These are phyloP conservation scores for Schoenoplectus triqueter DNA, from an alignment of 202 grass and related monocot species.

Conservation along the genomic window DNA sequence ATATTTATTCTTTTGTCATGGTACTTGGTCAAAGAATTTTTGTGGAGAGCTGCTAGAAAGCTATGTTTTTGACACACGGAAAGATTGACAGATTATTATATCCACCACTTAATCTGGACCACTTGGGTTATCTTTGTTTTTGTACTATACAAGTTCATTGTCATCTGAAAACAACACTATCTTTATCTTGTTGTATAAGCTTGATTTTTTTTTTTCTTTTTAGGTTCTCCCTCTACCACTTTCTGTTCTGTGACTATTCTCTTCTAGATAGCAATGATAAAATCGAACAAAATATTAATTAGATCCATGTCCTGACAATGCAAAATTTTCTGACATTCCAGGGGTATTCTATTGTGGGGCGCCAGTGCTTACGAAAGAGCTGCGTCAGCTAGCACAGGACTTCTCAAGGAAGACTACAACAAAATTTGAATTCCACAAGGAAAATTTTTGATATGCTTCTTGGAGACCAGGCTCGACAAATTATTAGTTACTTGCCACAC, in stretches of 20 bases:
- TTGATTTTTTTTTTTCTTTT: neutral
- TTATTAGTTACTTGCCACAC: conserved; percentile 23
- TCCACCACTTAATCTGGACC: neutral
- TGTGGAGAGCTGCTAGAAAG: neutral
- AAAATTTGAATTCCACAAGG: conserved; percentile 89
- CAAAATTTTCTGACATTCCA: conserved; percentile 47
- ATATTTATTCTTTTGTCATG: neutral
- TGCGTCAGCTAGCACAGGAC: conserved; percentile 73
- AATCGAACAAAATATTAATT: neutral
- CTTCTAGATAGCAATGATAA: neutral
- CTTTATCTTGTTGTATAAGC: neutral
- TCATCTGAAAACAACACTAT: conserved; percentile 4
- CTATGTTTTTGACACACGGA: conserved; percentile 1
- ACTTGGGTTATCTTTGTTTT: neutral
- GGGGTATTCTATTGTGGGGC: conserved; percentile 92
- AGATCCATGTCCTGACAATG: neutral
- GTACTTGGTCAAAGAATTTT: neutral
- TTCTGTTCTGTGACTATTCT: neutral
- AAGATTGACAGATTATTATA: conserved; percentile 17
- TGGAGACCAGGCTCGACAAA: neutral
- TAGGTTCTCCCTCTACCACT: neutral
- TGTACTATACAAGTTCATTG: neutral
- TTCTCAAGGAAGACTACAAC: conserved; percentile 80
- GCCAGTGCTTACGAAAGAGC: conserved; percentile 71
- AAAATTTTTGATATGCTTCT: conserved; percentile 65